These are phyloP conservation scores for Psilocybe azurescens DNA, from an alignment of 768 basidiomycete genomes.

Conservation along the genomic window DNA sequence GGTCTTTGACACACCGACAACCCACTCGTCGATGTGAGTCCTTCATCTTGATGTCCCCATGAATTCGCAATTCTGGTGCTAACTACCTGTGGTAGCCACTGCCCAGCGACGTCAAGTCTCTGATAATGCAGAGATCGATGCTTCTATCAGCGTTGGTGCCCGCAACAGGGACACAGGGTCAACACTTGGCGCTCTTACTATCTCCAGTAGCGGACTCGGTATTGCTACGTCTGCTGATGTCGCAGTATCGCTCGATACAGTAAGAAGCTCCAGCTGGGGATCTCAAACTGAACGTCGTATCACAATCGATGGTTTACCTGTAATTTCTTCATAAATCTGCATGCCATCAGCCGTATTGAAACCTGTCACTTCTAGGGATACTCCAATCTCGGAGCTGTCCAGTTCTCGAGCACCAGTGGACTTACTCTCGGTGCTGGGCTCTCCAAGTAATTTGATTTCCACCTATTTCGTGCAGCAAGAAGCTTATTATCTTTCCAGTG, in stretches of 20 bases:
- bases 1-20: background rate
- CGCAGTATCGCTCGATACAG: background rate
- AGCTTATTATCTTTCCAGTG: background rate
- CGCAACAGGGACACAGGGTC: constrained; percentile 4
- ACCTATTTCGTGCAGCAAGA: background rate
- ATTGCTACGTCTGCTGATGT: background rate
- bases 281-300: constrained; percentile 4
- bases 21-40: constrained; percentile 11
- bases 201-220: background rate
- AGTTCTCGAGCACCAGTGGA: constrained; percentile 4
- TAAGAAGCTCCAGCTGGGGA: background rate
- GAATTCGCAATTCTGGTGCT: background rate
- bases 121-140: background rate
- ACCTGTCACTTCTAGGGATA: background rate
- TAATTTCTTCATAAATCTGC: background rate
- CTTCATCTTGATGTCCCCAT: background rate
- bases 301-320: background rate
- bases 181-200: background rate
- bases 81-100: background rate
- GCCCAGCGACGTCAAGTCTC: constrained; percentile 11
- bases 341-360: background rate
- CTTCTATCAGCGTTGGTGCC: background rate
- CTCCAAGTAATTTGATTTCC: background rate
- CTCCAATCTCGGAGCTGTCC: constrained; percentile 2
- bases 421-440: constrained; percentile 6